Evolutionary conservation across 176 grass and related monocot species (phyloP).

Genomic region (Zea luxurians): DNA sequence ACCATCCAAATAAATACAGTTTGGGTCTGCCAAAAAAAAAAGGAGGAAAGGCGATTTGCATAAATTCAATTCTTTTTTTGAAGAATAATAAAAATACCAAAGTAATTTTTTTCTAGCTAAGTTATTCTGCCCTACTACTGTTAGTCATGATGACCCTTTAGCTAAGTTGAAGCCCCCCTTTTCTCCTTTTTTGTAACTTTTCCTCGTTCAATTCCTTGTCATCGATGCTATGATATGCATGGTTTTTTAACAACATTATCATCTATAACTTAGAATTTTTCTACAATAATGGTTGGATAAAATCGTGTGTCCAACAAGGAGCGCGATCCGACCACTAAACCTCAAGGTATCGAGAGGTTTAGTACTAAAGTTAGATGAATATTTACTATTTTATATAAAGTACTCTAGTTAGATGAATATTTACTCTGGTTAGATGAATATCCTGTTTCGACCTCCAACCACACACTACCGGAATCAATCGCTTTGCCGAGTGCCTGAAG

Average conservation of each 20-base stretch:
- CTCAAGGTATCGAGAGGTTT: too few relatives aligned
- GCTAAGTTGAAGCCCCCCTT: background rate
- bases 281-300: too few relatives aligned
- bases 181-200: background rate
- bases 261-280: background rate
- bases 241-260: background rate
- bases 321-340: too few relatives aligned
- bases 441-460: too few relatives aligned
- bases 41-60: conserved; percentile 12
- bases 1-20: conserved; percentile 12
- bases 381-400: too few relatives aligned
- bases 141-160: conserved; percentile 21
- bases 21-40: background rate
- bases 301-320: too few relatives aligned
- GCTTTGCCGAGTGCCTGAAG: too few relatives aligned
- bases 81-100: background rate
- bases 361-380: too few relatives aligned
- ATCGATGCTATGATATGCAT: background rate
- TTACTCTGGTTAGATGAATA: too few relatives aligned
- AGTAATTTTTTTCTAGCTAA: conserved; percentile 10
- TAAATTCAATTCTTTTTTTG: conserved; percentile 24
- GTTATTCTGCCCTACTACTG: background rate
- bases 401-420: too few relatives aligned
- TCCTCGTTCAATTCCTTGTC: background rate
- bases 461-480: too few relatives aligned